Conservation (phyloP, 768 basidiomycete species). For the Lactarius akahatsu region DNA sequence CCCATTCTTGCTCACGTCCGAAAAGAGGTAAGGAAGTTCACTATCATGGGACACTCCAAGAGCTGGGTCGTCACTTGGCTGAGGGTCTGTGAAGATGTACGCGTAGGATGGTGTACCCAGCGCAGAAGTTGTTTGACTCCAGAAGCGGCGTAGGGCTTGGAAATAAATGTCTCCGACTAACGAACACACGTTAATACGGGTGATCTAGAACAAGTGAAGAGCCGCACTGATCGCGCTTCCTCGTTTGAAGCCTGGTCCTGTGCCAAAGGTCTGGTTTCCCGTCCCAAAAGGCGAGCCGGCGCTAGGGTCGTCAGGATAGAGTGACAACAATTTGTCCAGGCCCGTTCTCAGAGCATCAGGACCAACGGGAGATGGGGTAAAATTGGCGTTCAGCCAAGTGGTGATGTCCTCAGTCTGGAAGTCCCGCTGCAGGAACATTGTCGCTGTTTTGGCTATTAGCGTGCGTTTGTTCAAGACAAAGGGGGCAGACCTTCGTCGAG, state of each 20-base stretch:
- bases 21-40: conserved; percentile 32
- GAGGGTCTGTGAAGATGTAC: conserved; percentile 45
- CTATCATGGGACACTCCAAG: conserved; percentile 27
- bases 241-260: conserved; percentile 42
- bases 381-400: conserved; percentile 20
- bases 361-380: conserved; percentile 25
- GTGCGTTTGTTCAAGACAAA: not conserved
- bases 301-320: conserved; percentile 46
- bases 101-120: conserved; percentile 42
- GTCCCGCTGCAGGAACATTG: conserved; percentile 37
- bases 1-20: conserved; percentile 2
- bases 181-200: not conserved
- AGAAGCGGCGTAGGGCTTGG: conserved; percentile 41
- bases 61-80: conserved; percentile 27
- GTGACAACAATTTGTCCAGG: conserved; percentile 35
- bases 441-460: conserved; percentile 33
- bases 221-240: conserved; percentile 35
- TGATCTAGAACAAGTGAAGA: not conserved
- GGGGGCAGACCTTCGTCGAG: conserved; percentile 45
- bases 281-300: conserved; percentile 49
- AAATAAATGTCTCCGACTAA: conserved; percentile 44
- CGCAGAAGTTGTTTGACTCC: conserved; percentile 42
- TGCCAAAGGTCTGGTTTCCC: conserved; percentile 46
- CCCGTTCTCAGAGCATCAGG: conserved; percentile 26
- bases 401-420: conserved; percentile 14